Evolutionary conservation across 805 yeast species (phyloP).

Genomic region (Blastobotrys americana): DNA sequence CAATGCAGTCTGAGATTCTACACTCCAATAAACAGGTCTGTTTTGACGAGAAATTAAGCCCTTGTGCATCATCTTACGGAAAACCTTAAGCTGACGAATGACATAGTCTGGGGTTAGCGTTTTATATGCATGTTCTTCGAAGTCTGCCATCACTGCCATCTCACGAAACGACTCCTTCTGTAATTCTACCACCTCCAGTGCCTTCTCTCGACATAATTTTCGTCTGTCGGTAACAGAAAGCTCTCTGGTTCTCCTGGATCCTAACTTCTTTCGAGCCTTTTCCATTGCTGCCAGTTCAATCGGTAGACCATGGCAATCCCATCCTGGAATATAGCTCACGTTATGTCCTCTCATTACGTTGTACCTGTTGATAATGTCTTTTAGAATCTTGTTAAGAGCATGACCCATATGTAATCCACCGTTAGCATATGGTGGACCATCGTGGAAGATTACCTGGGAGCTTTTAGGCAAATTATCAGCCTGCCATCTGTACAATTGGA

Average conservation of each 20-base stretch:
- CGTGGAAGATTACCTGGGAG: conserved; percentile 58
- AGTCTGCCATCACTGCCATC: conserved; percentile 80
- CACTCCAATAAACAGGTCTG: conserved; percentile 97
- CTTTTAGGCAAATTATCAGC: conserved; percentile 26
- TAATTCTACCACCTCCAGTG: conserved; percentile 51
- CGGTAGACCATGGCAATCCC: conserved; percentile 99
- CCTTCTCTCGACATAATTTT: conserved; percentile 59
- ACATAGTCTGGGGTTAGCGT: conserved; percentile 73
- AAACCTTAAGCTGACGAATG: conserved; percentile 62
- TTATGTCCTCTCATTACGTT: conserved; percentile 56
- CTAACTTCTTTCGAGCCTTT: conserved; percentile 34
- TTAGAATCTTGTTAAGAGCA: conserved; percentile 79
- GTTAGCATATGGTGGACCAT: conserved; percentile 98
- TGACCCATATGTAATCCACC: conserved; percentile 92
- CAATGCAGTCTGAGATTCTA: conserved; percentile 85
- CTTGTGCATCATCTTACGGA: conserved; percentile 53
- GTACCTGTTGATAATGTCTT: conserved; percentile 75
- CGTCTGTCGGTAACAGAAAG: conserved; percentile 49
- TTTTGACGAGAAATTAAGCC: conserved; percentile 74
- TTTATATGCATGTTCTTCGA: conserved; percentile 49
- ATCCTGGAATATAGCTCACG: conserved; percentile 79
- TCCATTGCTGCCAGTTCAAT: conserved; percentile 79
- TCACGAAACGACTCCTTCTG: conserved; percentile 61
- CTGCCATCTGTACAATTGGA: conserved; percentile 63
- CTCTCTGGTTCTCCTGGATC: conserved; percentile 14